phyloP scores from a whole-genome alignment of 2,329 filamentous ascomycete species.

The Ceratocystis smalleyi region DNA sequence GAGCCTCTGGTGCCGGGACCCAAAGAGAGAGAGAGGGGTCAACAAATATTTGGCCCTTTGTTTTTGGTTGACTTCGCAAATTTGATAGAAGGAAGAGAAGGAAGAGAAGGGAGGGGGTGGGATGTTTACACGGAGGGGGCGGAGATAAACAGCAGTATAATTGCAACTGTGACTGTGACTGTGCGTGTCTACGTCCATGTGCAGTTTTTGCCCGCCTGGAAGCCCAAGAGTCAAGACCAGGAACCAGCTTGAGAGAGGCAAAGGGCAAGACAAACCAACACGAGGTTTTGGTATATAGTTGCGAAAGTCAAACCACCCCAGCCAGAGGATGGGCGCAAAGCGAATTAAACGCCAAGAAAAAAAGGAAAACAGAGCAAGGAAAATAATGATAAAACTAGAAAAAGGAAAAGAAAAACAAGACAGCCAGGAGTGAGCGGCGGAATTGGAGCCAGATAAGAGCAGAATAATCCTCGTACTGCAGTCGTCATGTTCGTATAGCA shows the following conservation, averaged over 20 bases:
- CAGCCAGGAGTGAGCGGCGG: neutral
- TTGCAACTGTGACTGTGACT: too few species aligned
- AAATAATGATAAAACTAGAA: neutral
- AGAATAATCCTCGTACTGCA: neutral
- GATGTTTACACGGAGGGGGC: too few species aligned
- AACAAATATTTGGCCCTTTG: too few species aligned
- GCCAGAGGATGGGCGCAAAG: neutral
- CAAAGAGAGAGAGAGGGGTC: too few species aligned
- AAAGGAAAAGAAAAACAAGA: neutral
- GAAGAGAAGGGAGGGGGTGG: too few species aligned
- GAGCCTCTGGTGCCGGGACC: too few species aligned
- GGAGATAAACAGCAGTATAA: too few species aligned
- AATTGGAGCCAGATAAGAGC: neutral
- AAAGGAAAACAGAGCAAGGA: neutral
- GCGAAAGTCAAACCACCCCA: neutral
- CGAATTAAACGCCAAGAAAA: neutral
- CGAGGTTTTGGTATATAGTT: neutral
- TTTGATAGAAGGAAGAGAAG: too few species aligned
- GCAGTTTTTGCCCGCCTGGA: too few species aligned
- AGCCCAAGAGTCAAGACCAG: neutral
- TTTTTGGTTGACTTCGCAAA: too few species aligned
- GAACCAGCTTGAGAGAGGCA: neutral
- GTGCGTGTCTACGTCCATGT: too few species aligned
- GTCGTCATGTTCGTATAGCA: neutral
- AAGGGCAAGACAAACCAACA: neutral